Evolutionary conservation across 2,329 filamentous ascomycete species (phyloP), one percentile per base, ranked within the genome.

Genomic region (Sporothrix phasma): DNA sequence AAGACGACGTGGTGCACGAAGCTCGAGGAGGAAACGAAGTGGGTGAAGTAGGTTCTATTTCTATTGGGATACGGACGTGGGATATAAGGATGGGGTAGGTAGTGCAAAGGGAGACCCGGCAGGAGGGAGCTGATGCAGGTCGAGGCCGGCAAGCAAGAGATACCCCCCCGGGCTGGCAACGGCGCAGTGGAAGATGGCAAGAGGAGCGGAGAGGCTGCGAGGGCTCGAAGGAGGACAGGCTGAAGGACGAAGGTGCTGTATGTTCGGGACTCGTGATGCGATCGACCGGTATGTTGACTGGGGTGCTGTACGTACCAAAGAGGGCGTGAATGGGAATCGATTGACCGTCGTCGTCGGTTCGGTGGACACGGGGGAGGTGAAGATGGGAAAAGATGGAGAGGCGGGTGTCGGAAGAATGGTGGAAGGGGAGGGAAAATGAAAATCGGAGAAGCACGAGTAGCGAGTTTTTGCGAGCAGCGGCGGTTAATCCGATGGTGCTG

Each of bases 301-400:
- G 37, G 56, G 17, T 22, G 24, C 3, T 3, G 15, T 26, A 61
- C 59, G 26, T 61, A 61, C 59, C 45, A 41, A 61, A 31, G 59
- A 47, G 58, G 58, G 58, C 43, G 58, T 47, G 41, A 19, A 24
- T 37, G 29, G 13, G 15, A 39, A 47, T 34, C 43, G 37, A 61
- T 54, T 60, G 61, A 45, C 60, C 47, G 60, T 54, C 17, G 60
- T 62, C 47, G 47, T 47, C 45, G 59, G 60, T 60, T 65, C 64
- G 64, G 64, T 46, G 60, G 62, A 45, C 53, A 37, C 60, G 59
- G 46, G 34, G 59, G 51, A 60, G 53, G 64, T 37, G 64, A 65
- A 59, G 62, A 47, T 45, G 31, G 46, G 53, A 53, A 65, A 58
- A 65, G 64, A 65, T 59, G 59, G 59, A 62, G 60, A 65, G 49